Percentiles rank a stretch among this genome's conserved stretches.
Conservation (phyloP, 495 filamentous ascomycete species). For the Trichoderma reesei region DNA sequence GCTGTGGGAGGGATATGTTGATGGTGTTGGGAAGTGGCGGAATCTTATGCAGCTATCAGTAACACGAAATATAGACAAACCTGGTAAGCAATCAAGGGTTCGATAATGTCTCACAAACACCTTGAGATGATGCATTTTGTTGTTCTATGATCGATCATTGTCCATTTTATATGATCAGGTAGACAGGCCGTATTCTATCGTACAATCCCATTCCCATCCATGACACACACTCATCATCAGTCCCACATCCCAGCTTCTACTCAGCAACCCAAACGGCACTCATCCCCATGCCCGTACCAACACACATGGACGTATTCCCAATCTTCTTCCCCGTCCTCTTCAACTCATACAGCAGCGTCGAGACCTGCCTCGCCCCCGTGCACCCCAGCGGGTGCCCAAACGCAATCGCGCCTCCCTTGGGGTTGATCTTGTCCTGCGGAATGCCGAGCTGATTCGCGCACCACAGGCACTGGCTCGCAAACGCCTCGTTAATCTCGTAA, state of each 20-base stretch:
- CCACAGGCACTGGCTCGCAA: constrained; percentile 90
- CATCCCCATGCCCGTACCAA: constrained; percentile 97
- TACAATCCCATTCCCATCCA: neutral
- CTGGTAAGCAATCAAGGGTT: too few species aligned
- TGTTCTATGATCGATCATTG: neutral
- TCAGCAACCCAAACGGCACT: constrained; percentile 89
- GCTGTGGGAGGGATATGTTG: neutral
- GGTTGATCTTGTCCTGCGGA: constrained; percentile 78
- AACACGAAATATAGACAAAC: neutral
- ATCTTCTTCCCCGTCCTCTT: constrained; percentile 70
- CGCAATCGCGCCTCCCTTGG: constrained; percentile 96
- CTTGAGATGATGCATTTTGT: too few species aligned
- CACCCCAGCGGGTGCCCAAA: constrained; percentile 95
- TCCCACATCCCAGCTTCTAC: constrained; percentile 25
- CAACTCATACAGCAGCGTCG: constrained; percentile 82
- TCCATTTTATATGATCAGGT: neutral
- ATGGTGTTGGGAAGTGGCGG: neutral
- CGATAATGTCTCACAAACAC: neutral
- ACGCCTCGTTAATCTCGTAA: constrained; percentile 99
- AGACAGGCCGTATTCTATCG: neutral
- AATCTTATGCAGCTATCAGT: neutral
- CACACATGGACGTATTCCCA: constrained; percentile 92
- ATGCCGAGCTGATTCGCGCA: constrained; percentile 83
- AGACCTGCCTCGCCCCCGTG: constrained; percentile 88
- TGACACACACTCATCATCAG: neutral